Evolutionary conservation across 306 rosid genomes (phyloP), one percentile per base, ranked within the genome.

Genomic region (Fagus sylvatica): DNA sequence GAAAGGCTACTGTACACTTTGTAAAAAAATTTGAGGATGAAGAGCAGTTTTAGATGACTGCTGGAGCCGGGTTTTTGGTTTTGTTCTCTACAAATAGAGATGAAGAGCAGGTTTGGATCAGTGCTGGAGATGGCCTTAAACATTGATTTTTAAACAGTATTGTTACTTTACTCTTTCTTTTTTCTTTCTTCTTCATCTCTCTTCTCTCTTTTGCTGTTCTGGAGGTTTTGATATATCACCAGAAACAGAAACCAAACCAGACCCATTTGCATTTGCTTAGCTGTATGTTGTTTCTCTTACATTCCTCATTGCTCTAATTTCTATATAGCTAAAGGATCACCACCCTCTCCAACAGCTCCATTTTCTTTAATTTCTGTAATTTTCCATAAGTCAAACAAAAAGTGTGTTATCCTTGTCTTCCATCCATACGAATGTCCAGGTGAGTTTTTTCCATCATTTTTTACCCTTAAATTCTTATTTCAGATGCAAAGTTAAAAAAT

Each of bases 401-500:
- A 41, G 2, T 12, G 36, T 37, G 13, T 6, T 8, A 4, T 70
- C 62, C 39, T 78, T 40, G 34, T 37, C 56, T 76, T 4, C 42
- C 64, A 67, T 64, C 42, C 69, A 77, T 65, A 30, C 30, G 67
- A 57, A 89, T 87, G 93, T 79, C 85, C 72, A 83, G 85, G 86
- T 86, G 78, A 77, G 85, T 73, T 40, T 49, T 41, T 10, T 71
- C 4, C 49, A 36, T 22, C 28, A 22, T 22, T 22, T 22, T 22
- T 22, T 22, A 22, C 28, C 28, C 28, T 22, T 69, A 15, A 34
- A n/a, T 22, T 72, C 48, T 76, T 22, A 22, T 22, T 22, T 22
- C 28, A 22, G 28, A 22, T 22, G 28, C 28, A 22, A 22, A 22
- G 28, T 22, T 22, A 22, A 22, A 22, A 22, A 22, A 22, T 22